Evolutionary conservation across 2,329 filamentous ascomycete species (phyloP), one percentile per base, ranked within the genome.

Genomic region (Fusarium ramigenum): DNA sequence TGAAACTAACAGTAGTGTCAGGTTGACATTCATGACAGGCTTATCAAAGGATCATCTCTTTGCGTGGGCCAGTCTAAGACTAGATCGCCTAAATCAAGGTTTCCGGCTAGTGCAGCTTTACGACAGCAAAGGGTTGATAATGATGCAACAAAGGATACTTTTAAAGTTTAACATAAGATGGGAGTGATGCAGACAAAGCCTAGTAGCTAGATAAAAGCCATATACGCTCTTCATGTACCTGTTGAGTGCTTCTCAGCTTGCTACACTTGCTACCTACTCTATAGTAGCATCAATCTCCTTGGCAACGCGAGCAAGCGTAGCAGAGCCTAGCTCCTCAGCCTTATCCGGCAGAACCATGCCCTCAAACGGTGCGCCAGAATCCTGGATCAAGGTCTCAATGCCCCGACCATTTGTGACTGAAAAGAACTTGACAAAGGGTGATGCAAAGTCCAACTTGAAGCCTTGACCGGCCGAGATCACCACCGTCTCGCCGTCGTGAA

Each of bases 81-180:
- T 37, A 8, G 49, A 53, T 37, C 49, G 49, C 3, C 9, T 53
- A 2, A 53, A 53, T 12, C 49, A 28, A 16, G 49, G 49, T 5
- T 53, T 28, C 4, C 49, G 49, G 4, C 23, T 53, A 15, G 23
- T 53, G 2, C 34, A 23, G 7, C 49, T 53, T 15, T n/a, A 53
- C 0, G 4, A 39, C 11, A 10, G 3, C 11, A 9, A 10, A 21
- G 49, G 32, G 2, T 3, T 5, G 1, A 7, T 8, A 5, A 6
- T 53, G 8, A 28, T 9, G 23, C 9, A 25, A 2, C n/a, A 16
- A 0, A 19, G 7, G 4, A 25, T 53, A 1, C 30, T 37, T 6
- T 9, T 53, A 0, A 53, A 53, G 9, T 25, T 53, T 1, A 53
- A 50, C 0, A 7, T 49, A 0, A 28, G 12, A 5, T 49, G 28